Conservation (phyloP, 2,329 filamentous ascomycete species). For the Alternaria gansuensis region DNA sequence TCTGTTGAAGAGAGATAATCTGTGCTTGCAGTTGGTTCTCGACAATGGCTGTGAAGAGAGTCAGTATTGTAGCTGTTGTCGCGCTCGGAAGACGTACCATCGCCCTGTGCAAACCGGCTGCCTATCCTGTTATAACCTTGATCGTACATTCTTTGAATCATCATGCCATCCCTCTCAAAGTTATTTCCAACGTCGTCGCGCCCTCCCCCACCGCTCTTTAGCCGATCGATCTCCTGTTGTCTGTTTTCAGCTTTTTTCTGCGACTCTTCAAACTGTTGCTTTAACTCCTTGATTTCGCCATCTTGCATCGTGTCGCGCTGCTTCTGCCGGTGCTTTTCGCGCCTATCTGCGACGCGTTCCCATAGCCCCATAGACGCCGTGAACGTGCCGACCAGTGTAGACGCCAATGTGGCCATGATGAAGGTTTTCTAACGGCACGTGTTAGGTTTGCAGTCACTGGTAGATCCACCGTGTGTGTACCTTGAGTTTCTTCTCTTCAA, state of each 20-base stretch:
- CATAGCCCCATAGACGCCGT: conserved; percentile 56
- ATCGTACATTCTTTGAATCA: conserved; percentile 52
- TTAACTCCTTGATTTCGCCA: conserved; percentile 47
- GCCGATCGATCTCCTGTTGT: conserved; percentile 36
- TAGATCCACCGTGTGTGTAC: conserved; percentile 28
- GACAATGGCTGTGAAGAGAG: conserved; percentile 44
- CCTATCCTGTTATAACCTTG: conserved; percentile 51
- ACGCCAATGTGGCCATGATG: conserved; percentile 57
- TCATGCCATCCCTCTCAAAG: conserved; percentile 44
- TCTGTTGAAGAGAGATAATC: conserved; percentile 56
- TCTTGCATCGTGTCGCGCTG: conserved; percentile 51
- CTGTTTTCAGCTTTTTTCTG: conserved; percentile 40
- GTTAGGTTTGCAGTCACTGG: conserved; percentile 6
- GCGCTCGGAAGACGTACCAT: conserved; percentile 41
- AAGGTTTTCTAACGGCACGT: conserved; percentile 53
- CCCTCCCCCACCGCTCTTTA: conserved; percentile 27
- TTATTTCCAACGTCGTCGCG: conserved; percentile 46
- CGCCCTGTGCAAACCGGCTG: conserved; percentile 51
- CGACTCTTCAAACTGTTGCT: conserved; percentile 42
- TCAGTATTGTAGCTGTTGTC: conserved; percentile 7
- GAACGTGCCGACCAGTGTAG: conserved; percentile 57
- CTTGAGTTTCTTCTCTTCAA: conserved; percentile 58
- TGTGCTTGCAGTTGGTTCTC: conserved; percentile 56
- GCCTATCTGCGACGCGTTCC: conserved; percentile 52
- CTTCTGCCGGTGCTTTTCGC: conserved; percentile 51